Conservation (phyloP, 2,329 filamentous ascomycete species). For the Nakataea oryzae region DNA sequence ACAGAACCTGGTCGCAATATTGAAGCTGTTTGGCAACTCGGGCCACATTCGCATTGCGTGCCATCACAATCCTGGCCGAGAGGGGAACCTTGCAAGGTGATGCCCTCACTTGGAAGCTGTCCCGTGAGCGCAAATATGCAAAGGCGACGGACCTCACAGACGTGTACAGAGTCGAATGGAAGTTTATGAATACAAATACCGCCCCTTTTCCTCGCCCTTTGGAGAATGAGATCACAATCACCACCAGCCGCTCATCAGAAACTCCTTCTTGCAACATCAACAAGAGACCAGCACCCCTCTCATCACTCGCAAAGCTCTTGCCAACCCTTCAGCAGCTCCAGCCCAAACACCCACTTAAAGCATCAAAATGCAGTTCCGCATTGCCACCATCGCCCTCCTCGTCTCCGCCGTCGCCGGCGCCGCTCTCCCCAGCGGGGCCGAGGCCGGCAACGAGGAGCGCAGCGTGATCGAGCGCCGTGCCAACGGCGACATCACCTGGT, state of each 20-base stretch:
- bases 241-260: neutral
- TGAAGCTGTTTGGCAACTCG: neutral
- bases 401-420: neutral
- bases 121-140: too few relatives aligned
- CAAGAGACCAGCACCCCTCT: too few relatives aligned
- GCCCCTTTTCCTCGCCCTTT: neutral
- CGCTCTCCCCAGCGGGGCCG: neutral
- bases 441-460: neutral
- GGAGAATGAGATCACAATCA: neutral
- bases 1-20: neutral
- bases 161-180: neutral
- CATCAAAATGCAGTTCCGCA: neutral
- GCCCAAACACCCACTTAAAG: neutral
- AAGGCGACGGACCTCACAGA: too few relatives aligned
- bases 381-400: neutral
- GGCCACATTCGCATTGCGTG: neutral
- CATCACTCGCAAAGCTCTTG: neutral
- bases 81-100: neutral
- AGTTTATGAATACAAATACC: neutral
- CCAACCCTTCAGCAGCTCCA: neutral
- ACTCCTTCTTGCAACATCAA: neutral
- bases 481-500: conserved; percentile 56
- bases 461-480: conserved; percentile 11
- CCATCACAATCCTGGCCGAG: neutral
- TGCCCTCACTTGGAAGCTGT: neutral